Conservation (phyloP, 164 flowering plant genomes). For the Magnolia kwangsiensis region DNA sequence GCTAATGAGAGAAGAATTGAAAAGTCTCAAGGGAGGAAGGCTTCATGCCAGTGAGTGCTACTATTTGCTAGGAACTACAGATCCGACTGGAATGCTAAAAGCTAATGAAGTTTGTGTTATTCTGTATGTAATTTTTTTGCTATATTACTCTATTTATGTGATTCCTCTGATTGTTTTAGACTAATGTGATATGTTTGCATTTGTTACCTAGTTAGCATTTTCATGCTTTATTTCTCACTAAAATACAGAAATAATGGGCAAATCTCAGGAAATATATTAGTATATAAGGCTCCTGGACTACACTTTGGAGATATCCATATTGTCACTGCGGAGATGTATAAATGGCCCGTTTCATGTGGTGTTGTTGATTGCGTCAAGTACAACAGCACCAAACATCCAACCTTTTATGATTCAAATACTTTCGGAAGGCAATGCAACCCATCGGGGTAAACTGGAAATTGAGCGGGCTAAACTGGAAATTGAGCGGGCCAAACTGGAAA, state of each 20-base stretch:
- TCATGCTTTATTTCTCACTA: not conserved
- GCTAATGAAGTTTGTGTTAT: slow-evolving; percentile 73
- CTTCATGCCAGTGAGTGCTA: slow-evolving; percentile 57
- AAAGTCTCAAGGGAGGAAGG: slow-evolving; percentile 55
- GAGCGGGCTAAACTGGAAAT: too few species aligned
- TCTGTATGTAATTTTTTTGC: slow-evolving; percentile 46
- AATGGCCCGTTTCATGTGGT: too few species aligned
- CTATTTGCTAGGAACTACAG: slow-evolving; percentile 80
- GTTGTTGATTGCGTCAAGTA: too few species aligned
- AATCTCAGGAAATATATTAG: slow-evolving; percentile 66
- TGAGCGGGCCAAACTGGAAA: too few species aligned
- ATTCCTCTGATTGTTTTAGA: not conserved
- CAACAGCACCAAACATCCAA: too few species aligned
- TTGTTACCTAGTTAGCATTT: not conserved
- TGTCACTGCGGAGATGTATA: slow-evolving; percentile 55
- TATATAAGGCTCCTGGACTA: slow-evolving; percentile 77
- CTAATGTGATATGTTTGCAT: not conserved
- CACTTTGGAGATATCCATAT: slow-evolving; percentile 86
- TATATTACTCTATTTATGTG: not conserved
- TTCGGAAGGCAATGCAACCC: too few species aligned
- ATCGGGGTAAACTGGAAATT: too few species aligned
- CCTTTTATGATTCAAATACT: too few species aligned
- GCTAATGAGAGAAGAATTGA: slow-evolving; percentile 39
- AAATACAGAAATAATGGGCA: slow-evolving; percentile 66
- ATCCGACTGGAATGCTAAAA: slow-evolving; percentile 67